Conservation (phyloP, 1,284 basidiomycete genomes). For the Papiliotrema terrestris region DNA sequence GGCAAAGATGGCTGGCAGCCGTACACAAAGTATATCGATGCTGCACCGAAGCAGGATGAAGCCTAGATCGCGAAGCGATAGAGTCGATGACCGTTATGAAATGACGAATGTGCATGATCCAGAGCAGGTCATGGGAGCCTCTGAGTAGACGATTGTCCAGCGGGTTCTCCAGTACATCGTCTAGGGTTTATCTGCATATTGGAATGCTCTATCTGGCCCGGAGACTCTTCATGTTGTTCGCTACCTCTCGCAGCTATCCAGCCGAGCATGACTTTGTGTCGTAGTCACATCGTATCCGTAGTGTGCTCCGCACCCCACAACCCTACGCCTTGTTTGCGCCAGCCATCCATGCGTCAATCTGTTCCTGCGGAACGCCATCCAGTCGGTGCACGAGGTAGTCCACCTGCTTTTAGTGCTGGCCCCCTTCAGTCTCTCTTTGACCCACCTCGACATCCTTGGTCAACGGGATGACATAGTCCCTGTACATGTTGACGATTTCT, state of each 20-base stretch:
- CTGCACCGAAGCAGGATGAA: background rate
- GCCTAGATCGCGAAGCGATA: background rate
- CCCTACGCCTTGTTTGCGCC: background rate
- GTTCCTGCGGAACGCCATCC: conserved; percentile 71
- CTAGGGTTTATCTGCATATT: too few relatives aligned
- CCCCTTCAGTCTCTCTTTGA: background rate
- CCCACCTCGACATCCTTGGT: conserved; percentile 97
- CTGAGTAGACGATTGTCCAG: too few relatives aligned
- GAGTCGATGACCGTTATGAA: too few relatives aligned
- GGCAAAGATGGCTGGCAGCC: conserved; percentile 32
- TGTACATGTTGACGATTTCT: conserved; percentile 86
- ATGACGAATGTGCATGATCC: too few relatives aligned
- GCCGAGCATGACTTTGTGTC: too few relatives aligned
- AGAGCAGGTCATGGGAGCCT: too few relatives aligned
- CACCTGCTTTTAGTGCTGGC: conserved; percentile 57
- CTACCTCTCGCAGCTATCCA: too few relatives aligned
- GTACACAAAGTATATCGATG: conserved; percentile 25
- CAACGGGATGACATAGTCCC: conserved; percentile 91
- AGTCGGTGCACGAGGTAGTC: conserved; percentile 84
- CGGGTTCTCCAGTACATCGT: too few relatives aligned
- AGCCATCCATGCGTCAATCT: conserved; percentile 64
- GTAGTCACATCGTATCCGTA: too few relatives aligned
- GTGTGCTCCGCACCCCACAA: too few relatives aligned
- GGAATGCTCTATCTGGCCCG: too few relatives aligned
- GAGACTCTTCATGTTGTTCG: too few relatives aligned